A percentile compares a stretch with the other conserved stretches of the same genome.
These are phyloP conservation scores for Rhynchospora tenuis DNA, from an alignment of 176 grass and related monocot species.

Conservation along the genomic window DNA sequence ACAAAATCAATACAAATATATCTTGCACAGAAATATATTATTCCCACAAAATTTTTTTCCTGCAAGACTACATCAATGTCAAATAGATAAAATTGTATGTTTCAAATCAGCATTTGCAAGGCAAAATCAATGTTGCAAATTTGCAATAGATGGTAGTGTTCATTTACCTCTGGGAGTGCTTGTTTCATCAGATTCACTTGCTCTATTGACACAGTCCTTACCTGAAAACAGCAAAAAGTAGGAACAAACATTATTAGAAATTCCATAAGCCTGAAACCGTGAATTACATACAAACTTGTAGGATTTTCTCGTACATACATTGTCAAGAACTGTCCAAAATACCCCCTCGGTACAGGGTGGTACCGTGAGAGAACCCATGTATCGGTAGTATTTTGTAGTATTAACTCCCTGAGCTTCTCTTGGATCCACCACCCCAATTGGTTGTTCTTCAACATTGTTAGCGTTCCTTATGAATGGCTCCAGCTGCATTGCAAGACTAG, in stretches of 20 bases:
- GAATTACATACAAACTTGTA: background rate
- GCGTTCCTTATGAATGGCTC: slow-evolving; percentile 40
- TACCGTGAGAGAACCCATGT: slow-evolving; percentile 70
- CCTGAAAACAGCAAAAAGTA: background rate
- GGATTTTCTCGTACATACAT: slow-evolving; percentile 19
- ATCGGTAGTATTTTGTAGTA: slow-evolving; percentile 55
- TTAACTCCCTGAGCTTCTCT: background rate
- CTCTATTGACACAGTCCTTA: background rate
- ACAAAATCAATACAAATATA: background rate
- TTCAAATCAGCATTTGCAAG: background rate
- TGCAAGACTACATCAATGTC: no score
- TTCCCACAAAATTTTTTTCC: background rate
- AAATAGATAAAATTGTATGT: background rate
- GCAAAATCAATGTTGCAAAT: background rate
- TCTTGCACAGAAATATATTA: background rate
- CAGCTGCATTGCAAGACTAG: slow-evolving; percentile 23
- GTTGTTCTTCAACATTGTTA: slow-evolving; percentile 28
- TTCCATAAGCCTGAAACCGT: background rate
- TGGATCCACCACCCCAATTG: slow-evolving; percentile 39
- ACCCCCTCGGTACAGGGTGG: slow-evolving; percentile 70
- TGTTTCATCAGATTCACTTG: background rate
- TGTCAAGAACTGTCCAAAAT: slow-evolving; percentile 59
- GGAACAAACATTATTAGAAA: background rate
- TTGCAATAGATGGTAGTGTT: background rate
- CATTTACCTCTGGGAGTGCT: background rate